phyloP scores from a whole-genome alignment of 208 protist species.

The Crithidia fasciculata region DNA sequence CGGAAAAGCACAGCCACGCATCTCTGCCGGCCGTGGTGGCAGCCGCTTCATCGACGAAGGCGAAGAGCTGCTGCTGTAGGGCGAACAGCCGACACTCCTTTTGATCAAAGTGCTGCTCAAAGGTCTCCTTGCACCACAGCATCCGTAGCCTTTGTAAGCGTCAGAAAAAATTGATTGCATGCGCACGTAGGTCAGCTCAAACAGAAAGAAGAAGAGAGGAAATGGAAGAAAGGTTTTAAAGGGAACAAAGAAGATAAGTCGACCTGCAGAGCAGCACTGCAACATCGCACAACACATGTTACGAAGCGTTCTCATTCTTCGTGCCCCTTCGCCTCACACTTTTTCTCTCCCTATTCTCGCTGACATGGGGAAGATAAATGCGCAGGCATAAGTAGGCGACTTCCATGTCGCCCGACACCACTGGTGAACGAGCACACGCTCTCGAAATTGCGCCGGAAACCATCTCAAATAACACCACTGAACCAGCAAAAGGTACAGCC shows the following conservation, averaged over 20 bases:
- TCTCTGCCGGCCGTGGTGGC: background rate
- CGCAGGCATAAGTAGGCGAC: no score
- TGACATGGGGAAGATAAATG: background rate
- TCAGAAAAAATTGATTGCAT: no score
- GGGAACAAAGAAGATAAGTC: background rate
- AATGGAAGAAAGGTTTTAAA: background rate
- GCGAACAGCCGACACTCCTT: slow-evolving; percentile 64
- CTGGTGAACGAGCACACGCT: no score
- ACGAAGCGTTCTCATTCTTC: no score
- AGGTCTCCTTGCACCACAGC: slow-evolving; percentile 83
- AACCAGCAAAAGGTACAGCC: no score
- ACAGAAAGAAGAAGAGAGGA: background rate
- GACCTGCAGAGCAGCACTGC: no score
- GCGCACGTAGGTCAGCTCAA: background rate
- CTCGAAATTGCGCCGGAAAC: no score
- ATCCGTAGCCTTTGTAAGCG: slow-evolving; percentile 20
- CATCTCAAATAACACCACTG: no score
- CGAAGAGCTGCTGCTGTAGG: slow-evolving; percentile 78
- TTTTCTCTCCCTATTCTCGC: no score
- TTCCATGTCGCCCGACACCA: no score
- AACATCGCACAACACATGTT: no score
- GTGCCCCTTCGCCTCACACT: no score
- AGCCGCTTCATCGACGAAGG: slow-evolving; percentile 59
- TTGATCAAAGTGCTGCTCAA: slow-evolving; percentile 56
- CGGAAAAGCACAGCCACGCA: slow-evolving; percentile 75